These are phyloP conservation scores for Nakazawaea pomicola DNA, from an alignment of 805 yeast species.

Conservation along the genomic window DNA sequence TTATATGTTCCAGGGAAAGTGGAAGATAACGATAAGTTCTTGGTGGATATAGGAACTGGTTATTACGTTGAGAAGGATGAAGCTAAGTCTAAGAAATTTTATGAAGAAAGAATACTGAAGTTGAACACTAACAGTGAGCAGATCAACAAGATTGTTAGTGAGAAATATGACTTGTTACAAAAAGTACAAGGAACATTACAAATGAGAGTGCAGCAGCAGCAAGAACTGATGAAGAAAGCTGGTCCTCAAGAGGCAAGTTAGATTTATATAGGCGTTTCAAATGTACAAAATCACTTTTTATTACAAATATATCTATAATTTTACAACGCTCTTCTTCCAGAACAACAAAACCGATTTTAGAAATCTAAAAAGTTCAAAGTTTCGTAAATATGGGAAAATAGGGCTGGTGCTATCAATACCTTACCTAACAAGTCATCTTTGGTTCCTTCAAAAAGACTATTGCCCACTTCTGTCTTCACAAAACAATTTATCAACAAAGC, in stretches of 20 bases:
- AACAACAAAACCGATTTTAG: not conserved
- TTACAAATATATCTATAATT: too few relatives aligned
- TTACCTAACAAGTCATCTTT: slow-evolving; percentile 27
- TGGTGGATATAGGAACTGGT: slow-evolving; percentile 96
- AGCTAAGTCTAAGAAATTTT: slow-evolving; percentile 64
- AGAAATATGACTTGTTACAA: slow-evolving; percentile 61
- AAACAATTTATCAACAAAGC: slow-evolving; percentile 31
- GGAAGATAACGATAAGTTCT: slow-evolving; percentile 56
- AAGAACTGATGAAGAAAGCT: slow-evolving; percentile 18
- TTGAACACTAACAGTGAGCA: slow-evolving; percentile 69
- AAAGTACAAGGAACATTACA: slow-evolving; percentile 56
- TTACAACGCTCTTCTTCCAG: not conserved
- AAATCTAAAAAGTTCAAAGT: slow-evolving; percentile 22
- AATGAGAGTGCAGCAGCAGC: slow-evolving; percentile 44
- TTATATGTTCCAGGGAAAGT: slow-evolving; percentile 85
- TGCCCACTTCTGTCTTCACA: slow-evolving; percentile 26
- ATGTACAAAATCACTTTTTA: not conserved
- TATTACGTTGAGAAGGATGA: slow-evolving; percentile 81
- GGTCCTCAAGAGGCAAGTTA: not conserved
- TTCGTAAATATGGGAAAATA: slow-evolving; percentile 22
- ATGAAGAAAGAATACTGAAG: slow-evolving; percentile 67
- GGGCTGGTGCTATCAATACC: slow-evolving; percentile 30
- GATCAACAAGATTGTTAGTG: slow-evolving; percentile 67
- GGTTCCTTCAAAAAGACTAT: slow-evolving; percentile 26
- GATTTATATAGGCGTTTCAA: not conserved